Percentiles rank a stretch among this genome's conserved stretches.
Evolutionary conservation across 805 yeast genomes (phyloP).

Genomic region (Candida chauliodis): DNA sequence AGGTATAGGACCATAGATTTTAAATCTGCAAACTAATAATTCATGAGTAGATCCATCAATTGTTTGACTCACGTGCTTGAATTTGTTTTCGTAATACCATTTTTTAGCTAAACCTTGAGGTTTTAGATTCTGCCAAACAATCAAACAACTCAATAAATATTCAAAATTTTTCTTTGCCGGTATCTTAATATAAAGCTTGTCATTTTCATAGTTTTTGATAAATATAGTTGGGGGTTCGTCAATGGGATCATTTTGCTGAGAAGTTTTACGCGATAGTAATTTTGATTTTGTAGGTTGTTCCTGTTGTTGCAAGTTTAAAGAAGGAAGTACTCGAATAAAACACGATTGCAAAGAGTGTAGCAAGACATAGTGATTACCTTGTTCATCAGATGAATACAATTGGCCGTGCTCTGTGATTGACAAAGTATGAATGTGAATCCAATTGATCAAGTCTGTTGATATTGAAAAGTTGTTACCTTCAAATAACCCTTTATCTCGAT

Average conservation of each 20-base stretch:
- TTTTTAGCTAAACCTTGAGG: conserved; percentile 54
- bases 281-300: neutral
- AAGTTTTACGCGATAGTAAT: neutral
- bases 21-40: conserved; percentile 60
- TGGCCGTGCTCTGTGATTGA: conserved; percentile 32
- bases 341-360: conserved; percentile 37
- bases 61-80: conserved; percentile 16
- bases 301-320: conserved; percentile 11
- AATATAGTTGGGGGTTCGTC: conserved; percentile 36
- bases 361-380: conserved; percentile 26
- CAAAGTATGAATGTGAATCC: conserved; percentile 31
- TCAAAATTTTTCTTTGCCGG: conserved; percentile 37
- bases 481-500: conserved; percentile 32
- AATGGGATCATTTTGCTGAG: neutral
- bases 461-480: conserved; percentile 29
- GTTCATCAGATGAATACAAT: conserved; percentile 29
- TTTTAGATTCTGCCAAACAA: conserved; percentile 56
- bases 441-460: conserved; percentile 34
- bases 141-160: conserved; percentile 40
- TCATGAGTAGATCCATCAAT: conserved; percentile 21
- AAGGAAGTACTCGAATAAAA: conserved; percentile 33
- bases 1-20: conserved; percentile 61
- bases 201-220: conserved; percentile 38
- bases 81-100: conserved; percentile 44
- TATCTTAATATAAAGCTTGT: conserved; percentile 34